Evolutionary conservation across 1,284 basidiomycete species (phyloP), one percentile per base, ranked within the genome.

Genomic region (Fomitopsis schrenkii): DNA sequence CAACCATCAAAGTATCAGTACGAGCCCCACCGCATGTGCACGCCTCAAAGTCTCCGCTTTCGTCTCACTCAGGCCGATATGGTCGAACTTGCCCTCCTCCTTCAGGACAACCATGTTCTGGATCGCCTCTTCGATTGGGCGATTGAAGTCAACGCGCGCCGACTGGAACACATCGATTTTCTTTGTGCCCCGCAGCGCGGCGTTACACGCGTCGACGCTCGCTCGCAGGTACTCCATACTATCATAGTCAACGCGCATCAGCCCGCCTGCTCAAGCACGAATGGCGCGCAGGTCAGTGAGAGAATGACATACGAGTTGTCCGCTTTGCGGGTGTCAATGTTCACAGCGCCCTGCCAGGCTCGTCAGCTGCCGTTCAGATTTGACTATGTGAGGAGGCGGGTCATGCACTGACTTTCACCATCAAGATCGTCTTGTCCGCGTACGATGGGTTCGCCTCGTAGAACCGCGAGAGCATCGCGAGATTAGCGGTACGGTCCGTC

Each of bases 361-460:
- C 14, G 14, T 50, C 48, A 50, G 15, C 15, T 4, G 42, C 40
- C 10, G 17, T 12, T 44, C 19, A 15, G n/a, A 15, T 15, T 8
- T 38, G 38, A 15, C 38, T 38, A 38, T 15, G 15, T 22, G n/a
- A 19, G 15, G 42, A 19, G n/a, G 42, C 42, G 41, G n/a, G 6
- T 6, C 14, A 19, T 14, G 14, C 41, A 36, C 57, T 26, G 57
- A 72, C 75, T 70, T 78, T 77, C 36, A 77, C 76, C 26, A 73
- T 80, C 22, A 86, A 72, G 61, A 81, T 76, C 14, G 81, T 76
- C 67, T 77, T 81, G 42, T 82, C 78, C n/a, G 75, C 77, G 69
- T 84, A 82, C 58, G 82, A 78, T 1, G 85, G 85, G 69, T 86
- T 80, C 55, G 76, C 77, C 38, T 75, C 75, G 66, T 77, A 81